Evolutionary conservation across 345 rosid species (phyloP).

Genomic region (Ceriops decandra): DNA sequence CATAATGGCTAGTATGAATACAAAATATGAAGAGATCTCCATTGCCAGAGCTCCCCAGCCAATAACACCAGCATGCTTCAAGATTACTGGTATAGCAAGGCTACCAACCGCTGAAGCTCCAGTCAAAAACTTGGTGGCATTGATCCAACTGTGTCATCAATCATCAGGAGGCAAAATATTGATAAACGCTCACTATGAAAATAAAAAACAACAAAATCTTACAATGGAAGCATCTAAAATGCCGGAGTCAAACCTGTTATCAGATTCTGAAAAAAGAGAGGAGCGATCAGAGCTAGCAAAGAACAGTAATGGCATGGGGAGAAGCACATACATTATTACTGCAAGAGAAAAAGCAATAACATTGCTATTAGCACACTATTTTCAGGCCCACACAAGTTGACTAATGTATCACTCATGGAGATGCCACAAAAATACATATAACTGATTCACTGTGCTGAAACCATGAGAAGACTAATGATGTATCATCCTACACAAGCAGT

Average conservation of each 20-base stretch:
- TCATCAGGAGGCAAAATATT: background rate
- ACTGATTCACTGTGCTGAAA: too few relatives aligned
- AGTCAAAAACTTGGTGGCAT: conserved; percentile 83
- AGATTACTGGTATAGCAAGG: conserved; percentile 83
- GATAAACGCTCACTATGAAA: background rate
- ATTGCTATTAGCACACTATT: conserved; percentile 7
- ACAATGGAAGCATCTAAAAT: background rate
- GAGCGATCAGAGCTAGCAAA: conserved; percentile 72
- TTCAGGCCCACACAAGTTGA: background rate
- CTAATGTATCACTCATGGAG: background rate
- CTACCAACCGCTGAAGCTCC: conserved; percentile 93
- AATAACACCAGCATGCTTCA: conserved; percentile 86
- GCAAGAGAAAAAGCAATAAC: conserved; percentile 24
- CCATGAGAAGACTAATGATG: background rate
- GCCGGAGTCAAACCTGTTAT: conserved; percentile 40
- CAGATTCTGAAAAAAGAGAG: conserved; percentile 58
- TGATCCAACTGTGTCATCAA: conserved; percentile 66
- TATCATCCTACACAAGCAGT: background rate
- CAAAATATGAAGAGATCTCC: conserved; percentile 74
- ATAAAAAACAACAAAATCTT: conserved; percentile 4
- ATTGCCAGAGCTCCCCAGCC: conserved; percentile 91
- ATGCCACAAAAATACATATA: too few relatives aligned
- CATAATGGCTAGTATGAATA: conserved; percentile 70
- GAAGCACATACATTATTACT: conserved; percentile 89
- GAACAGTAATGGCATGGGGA: conserved; percentile 93